Evolutionary conservation across 768 basidiomycete species (phyloP).

Genomic region (Panus rudis): DNA sequence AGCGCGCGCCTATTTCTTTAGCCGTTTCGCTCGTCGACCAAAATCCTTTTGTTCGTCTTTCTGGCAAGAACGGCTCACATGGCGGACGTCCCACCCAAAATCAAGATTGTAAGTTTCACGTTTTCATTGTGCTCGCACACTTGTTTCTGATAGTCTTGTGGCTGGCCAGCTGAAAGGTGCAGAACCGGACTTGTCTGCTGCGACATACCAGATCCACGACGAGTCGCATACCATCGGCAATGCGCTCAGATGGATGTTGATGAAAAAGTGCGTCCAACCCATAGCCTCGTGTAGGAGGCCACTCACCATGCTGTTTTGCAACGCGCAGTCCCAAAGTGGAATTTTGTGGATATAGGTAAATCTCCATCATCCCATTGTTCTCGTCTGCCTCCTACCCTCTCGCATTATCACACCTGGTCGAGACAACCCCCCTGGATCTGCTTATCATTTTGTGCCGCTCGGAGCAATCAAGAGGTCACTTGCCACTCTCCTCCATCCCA

Average conservation of each 20-base stretch:
- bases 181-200: conserved; percentile 73
- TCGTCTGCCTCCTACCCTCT: too few species aligned
- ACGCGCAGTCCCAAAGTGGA: conserved; percentile 84
- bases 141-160: background rate
- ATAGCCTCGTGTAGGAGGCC: background rate
- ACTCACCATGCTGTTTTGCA: background rate
- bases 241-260: conserved; percentile 92
- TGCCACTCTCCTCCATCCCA: too few species aligned
- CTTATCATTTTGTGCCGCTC: too few species aligned
- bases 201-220: conserved; percentile 87
- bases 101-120: conserved; percentile 16
- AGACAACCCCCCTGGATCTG: too few species aligned
- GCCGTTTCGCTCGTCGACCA: background rate
- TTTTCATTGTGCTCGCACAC: background rate
- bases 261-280: conserved; percentile 80
- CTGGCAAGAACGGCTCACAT: too few species aligned
- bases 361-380: conserved; percentile 2
- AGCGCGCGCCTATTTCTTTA: background rate
- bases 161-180: conserved; percentile 74
- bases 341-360: conserved; percentile 95
- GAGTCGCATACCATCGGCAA: conserved; percentile 98
- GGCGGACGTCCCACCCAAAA: conserved; percentile 16
- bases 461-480: too few species aligned
- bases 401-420: too few species aligned
- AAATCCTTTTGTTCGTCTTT: conserved; percentile 4